Conservation (phyloP, 1,284 basidiomycete species). For the Singerocomus inundabilis region DNA sequence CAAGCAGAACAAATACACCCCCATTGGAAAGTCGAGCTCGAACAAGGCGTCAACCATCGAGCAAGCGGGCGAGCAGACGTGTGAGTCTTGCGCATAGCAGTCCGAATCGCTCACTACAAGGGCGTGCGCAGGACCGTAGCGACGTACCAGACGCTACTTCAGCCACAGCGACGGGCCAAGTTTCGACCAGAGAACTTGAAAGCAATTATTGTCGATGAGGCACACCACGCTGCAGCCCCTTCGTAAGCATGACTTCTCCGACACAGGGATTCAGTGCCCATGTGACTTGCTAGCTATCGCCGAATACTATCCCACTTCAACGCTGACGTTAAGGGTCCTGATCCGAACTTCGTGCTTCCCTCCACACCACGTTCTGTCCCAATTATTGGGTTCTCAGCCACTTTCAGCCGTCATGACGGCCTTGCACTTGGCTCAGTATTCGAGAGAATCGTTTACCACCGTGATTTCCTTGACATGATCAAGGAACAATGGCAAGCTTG, state of each 20-base stretch:
- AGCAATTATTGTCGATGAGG: slow-evolving; percentile 89
- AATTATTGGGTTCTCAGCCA: slow-evolving; percentile 94
- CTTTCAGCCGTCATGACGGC: slow-evolving; percentile 91
- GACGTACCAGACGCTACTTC: slow-evolving; percentile 87
- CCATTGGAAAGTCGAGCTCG: slow-evolving; percentile 82
- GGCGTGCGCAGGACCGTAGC: slow-evolving; percentile 71
- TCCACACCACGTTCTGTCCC: slow-evolving; percentile 58
- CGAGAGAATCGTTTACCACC: slow-evolving; percentile 91
- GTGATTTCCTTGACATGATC: slow-evolving; percentile 93
- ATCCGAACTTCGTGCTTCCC: slow-evolving; percentile 38
- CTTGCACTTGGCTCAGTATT: slow-evolving; percentile 88
- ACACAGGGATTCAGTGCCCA: not conserved
- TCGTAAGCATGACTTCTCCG: slow-evolving; percentile 53
- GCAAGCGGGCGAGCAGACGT: slow-evolving; percentile 86
- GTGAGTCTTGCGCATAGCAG: slow-evolving; percentile 42
- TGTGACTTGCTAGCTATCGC: slow-evolving; percentile 57
- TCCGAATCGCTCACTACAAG: not conserved
- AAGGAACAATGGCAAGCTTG: slow-evolving; percentile 77
- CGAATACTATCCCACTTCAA: slow-evolving; percentile 78
- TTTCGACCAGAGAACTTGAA: slow-evolving; percentile 76
- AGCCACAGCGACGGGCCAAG: slow-evolving; percentile 68
- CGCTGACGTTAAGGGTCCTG: slow-evolving; percentile 53
- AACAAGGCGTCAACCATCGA: slow-evolving; percentile 77
- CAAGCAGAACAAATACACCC: slow-evolving; percentile 73
- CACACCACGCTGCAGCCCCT: slow-evolving; percentile 91